These are phyloP conservation scores for Nicotiana sylvestris DNA, from an alignment of 257 asterid species.

Conservation along the genomic window DNA sequence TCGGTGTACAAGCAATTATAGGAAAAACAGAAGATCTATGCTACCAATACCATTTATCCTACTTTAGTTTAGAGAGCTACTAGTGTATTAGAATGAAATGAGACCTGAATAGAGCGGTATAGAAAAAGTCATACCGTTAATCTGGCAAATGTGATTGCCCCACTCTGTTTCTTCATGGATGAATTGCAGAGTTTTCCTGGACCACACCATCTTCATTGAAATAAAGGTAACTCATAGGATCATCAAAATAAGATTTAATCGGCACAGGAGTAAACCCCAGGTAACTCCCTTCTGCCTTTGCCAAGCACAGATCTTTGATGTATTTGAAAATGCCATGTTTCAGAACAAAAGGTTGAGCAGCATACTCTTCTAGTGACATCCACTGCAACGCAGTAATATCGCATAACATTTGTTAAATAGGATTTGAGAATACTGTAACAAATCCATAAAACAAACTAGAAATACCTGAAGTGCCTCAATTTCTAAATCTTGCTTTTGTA, in stretches of 20 bases:
- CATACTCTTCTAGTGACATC: constrained; percentile 70
- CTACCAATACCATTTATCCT: background rate
- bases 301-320: constrained; percentile 44
- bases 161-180: background rate
- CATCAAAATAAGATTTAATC: constrained; percentile 27
- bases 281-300: constrained; percentile 42
- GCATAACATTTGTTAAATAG: background rate
- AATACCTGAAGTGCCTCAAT: constrained; percentile 70
- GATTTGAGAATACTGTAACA: background rate
- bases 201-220: constrained; percentile 40
- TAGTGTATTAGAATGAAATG: background rate
- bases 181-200: constrained; percentile 7
- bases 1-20: background rate
- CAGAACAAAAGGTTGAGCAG: constrained; percentile 39
- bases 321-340: constrained; percentile 41
- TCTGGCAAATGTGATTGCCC: background rate
- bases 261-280: constrained; percentile 51
- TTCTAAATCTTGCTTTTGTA: constrained; percentile 62
- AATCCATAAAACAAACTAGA: background rate
- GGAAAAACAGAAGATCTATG: background rate
- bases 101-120: background rate
- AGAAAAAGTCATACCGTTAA: background rate
- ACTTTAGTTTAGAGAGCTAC: background rate
- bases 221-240: constrained; percentile 46
- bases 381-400: constrained; percentile 27